Evolutionary conservation across 768 basidiomycete species (phyloP).

Genomic region (Kwoniella sp.): DNA sequence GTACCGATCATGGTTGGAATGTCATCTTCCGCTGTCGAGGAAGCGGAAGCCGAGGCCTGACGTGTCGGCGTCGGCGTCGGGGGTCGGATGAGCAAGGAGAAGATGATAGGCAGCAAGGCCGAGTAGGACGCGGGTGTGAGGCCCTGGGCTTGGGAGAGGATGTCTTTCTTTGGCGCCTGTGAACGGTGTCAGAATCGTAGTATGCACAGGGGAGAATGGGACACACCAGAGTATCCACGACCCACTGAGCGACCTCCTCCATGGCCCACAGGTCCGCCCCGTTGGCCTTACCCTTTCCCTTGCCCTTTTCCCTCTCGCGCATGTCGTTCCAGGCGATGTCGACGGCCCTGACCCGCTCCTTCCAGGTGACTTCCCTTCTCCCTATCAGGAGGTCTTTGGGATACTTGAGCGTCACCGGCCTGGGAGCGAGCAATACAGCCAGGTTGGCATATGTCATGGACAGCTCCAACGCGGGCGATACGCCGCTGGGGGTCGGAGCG

Average conservation of each 20-base stretch:
- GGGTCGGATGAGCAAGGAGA: slow-evolving; percentile 50
- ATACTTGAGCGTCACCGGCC: slow-evolving; percentile 15
- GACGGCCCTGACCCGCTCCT: slow-evolving; percentile 17
- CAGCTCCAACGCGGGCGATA: slow-evolving; percentile 33
- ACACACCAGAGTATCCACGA: slow-evolving; percentile 42
- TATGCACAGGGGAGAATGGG: too few species aligned
- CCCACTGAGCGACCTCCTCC: slow-evolving; percentile 48
- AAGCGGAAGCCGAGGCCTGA: not conserved
- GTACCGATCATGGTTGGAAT: slow-evolving; percentile 53
- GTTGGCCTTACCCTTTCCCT: slow-evolving; percentile 9
- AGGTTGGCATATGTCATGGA: slow-evolving; percentile 42
- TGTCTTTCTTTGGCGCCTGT: slow-evolving; percentile 35
- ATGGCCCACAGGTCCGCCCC: slow-evolving; percentile 34
- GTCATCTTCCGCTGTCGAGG: not conserved
- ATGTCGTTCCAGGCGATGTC: slow-evolving; percentile 34
- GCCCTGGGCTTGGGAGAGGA: slow-evolving; percentile 20
- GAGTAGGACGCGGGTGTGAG: slow-evolving; percentile 40
- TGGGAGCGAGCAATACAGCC: slow-evolving; percentile 43
- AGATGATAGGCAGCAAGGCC: slow-evolving; percentile 45
- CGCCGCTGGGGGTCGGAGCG: slow-evolving; percentile 8
- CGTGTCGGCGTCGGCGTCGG: too few species aligned
- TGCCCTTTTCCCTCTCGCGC: slow-evolving; percentile 24
- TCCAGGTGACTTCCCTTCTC: slow-evolving; percentile 17
- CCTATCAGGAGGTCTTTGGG: not conserved
- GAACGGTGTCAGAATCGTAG: too few species aligned